Evolutionary conservation across 257 asterid species (phyloP), one percentile per base, ranked within the genome.

Genomic region (Jaltomata sinuosa): DNA sequence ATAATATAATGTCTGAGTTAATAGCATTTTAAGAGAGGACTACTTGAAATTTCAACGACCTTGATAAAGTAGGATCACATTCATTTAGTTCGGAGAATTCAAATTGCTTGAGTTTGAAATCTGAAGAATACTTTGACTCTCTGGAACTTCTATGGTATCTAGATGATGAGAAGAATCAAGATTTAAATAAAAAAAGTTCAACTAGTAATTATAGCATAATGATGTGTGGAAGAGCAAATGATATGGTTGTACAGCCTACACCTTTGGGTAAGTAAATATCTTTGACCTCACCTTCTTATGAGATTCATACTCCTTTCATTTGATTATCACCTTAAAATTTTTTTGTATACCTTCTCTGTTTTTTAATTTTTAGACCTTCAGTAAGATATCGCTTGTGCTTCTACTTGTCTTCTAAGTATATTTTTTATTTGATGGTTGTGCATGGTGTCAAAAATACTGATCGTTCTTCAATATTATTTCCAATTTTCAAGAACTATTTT

Each of bases 41-140:
- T 85, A 34, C 88, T 57, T 93, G 85, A 95, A 92, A 85, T 42
- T 91, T n/a, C 87, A 19, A 89, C 74, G 97, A 93, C 78, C 90
- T 93, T 68, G 87, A 3, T 21, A 90, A 90, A 32, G 88, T 84
- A 0, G 86, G 67, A 38, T 92, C 95, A 8, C 91, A 40, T 85
- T 87, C 89, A 76, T 90, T 92, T n/a, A 94, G 93, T 85, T 93
- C 94, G 21, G 90, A 82, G 74, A 91, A 91, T 67, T 91, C 98
- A 12, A 94, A 92, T 32, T 80, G 93, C 89, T 84, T 85, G 29
- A 92, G 93, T 89, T 72, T 90, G 32, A 57, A 78, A 42, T 92
- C 93, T 9, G 98, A 93, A 62, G 95, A 91, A 53, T 91, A 29
- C 40, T 93, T 95, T 59, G 94, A 92, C 68, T 76, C 88, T 1